Base-by-base conservation (phyloP, 805 yeast genomes). In the Ogataea glucozyma region DNA sequence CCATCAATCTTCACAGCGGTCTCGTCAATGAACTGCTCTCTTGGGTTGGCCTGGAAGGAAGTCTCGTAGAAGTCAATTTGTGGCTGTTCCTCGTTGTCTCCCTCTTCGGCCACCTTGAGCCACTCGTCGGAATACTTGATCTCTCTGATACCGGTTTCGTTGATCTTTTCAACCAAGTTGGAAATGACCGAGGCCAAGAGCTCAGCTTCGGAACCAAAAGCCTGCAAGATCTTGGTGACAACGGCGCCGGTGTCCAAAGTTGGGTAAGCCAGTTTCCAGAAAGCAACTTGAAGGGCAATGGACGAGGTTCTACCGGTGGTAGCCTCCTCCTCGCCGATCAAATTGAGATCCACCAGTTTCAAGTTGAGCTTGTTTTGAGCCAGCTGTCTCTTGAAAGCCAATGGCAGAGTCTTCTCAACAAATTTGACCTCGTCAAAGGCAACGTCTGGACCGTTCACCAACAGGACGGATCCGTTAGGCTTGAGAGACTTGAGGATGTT, bases 141-240 rank as follows among this genome's bases (percentile, higher is more conserved):
- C 37, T 66, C 67, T 34, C 70, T 69, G 34, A 73, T 53, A 37
- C 72, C 76, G 44, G 67, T 58, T 27, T 64, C 77, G 38, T 73
- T 71, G 14, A 76, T 76, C 47, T 81, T 78, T 38, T 79, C 81
- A 42, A 87, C 76, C 40, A 81, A 74, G 44, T 79, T 78, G 44
- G 83, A 80, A 58, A 84, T 71, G 35, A 82, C 88, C 24, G 84
- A 79, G 24, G 85, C 86, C 51, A 88, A 73, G 46, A 84, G 69
- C 67, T 89, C 96, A 47, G 88, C 85, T 49, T 83, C 88, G 39
- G 84, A 76, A 38, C 95, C 93, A 48, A 85, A 84, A 12, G 93
- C 82, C 61, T 83, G 87, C 65, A 84, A 79, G 54, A 88, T 78
- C 61, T 83, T 83, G 64, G 87, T 81, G 46, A 86, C 88, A 51